phyloP scores from a whole-genome alignment of 441 rosid genomes.

The Erodium trifolium region DNA sequence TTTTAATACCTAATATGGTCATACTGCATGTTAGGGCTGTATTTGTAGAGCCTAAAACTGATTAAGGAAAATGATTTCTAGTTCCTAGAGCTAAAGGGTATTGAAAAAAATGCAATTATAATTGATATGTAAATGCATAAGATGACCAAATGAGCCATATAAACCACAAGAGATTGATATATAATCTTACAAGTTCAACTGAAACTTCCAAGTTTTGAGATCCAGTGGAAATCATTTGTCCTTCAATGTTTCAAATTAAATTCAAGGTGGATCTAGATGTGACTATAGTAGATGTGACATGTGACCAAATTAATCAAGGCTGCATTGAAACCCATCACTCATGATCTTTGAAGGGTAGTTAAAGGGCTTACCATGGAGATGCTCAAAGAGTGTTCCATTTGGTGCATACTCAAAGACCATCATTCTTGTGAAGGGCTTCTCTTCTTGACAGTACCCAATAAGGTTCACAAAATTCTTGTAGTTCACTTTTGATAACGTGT shows the following conservation, averaged over 20 bases:
- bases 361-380: conserved; percentile 66
- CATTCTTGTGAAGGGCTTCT: conserved; percentile 79
- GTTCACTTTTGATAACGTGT: conserved; percentile 66
- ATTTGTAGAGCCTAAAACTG: not conserved
- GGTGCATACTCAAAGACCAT: conserved; percentile 95
- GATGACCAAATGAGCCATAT: not conserved
- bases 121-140: not conserved
- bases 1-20: not conserved
- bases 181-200: not conserved
- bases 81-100: not conserved
- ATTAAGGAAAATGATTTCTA: not conserved
- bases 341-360: not conserved
- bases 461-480: conserved; percentile 90
- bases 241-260: not conserved
- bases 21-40: not conserved
- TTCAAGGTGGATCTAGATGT: not conserved
- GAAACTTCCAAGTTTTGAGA: not conserved
- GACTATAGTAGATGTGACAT: not conserved
- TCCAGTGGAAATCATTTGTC: not conserved
- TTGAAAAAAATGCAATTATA: not conserved
- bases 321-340: not conserved
- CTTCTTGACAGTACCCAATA: conserved; percentile 76
- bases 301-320: not conserved
- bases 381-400: conserved; percentile 89
- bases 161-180: not conserved